Evolutionary conservation across 768 basidiomycete genomes (phyloP).

Genomic region (Pisolithus tinctorius): DNA sequence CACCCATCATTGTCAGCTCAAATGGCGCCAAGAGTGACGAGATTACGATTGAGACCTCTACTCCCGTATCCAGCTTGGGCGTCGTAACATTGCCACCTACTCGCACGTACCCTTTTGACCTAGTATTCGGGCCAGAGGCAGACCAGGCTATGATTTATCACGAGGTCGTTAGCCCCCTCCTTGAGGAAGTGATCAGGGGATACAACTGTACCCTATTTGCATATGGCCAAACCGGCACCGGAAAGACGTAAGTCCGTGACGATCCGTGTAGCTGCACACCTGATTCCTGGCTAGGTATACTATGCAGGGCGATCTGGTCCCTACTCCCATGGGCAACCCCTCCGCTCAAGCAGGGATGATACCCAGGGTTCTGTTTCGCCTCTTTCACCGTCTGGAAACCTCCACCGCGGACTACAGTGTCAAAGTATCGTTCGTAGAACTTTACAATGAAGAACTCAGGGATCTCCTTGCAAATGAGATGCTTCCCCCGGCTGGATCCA

Average conservation of each 20-base stretch:
- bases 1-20: conserved; percentile 81
- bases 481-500: conserved; percentile 53
- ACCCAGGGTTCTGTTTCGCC: conserved; percentile 84
- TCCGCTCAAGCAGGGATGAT: conserved; percentile 92
- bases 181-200: conserved; percentile 89
- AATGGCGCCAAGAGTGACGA: conserved; percentile 69
- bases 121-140: conserved; percentile 95
- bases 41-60: conserved; percentile 74
- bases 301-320: conserved; percentile 91
- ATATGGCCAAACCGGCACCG: conserved; percentile 97
- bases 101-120: conserved; percentile 88
- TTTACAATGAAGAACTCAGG: conserved; percentile 97
- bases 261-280: neutral
- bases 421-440: conserved; percentile 88
- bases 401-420: conserved; percentile 80
- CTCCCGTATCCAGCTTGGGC: conserved; percentile 65
- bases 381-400: conserved; percentile 84
- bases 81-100: conserved; percentile 67
- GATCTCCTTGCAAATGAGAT: conserved; percentile 86
- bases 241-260: conserved; percentile 76
- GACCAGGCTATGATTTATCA: conserved; percentile 93
- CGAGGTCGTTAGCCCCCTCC: conserved; percentile 87
- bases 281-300: conserved; percentile 60
- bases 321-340: conserved; percentile 81
- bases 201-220: conserved; percentile 98